Evolutionary conservation across 2,329 filamentous ascomycete genomes (phyloP).

Genomic region (Cladosporium sp.): DNA sequence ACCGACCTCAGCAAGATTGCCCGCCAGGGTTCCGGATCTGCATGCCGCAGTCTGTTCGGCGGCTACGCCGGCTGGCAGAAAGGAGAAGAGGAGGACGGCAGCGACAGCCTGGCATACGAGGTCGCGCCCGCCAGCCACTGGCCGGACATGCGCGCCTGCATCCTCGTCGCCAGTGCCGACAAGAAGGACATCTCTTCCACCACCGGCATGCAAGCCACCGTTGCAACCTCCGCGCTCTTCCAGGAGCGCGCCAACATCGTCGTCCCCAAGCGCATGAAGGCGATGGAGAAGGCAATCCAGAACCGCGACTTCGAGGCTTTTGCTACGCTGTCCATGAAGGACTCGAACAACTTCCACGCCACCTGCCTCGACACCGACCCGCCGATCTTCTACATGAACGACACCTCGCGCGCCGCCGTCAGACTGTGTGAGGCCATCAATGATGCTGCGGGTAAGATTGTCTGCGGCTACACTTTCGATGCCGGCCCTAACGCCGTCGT

Average conservation of each 20-base stretch:
- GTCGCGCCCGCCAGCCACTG: conserved; percentile 86
- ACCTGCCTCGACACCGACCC: conserved; percentile 92
- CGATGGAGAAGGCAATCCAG: conserved; percentile 76
- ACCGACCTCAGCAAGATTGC: conserved; percentile 83
- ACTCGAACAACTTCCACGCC: conserved; percentile 95
- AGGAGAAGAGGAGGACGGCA: conserved; percentile 68
- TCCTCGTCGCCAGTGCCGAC: conserved; percentile 84
- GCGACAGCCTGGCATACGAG: conserved; percentile 80
- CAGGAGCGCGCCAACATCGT: conserved; percentile 65
- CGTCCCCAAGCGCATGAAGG: conserved; percentile 74
- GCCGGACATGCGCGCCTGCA: conserved; percentile 88
- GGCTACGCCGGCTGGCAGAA: conserved; percentile 94
- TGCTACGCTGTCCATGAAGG: conserved; percentile 87
- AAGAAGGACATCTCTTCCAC: conserved; percentile 95
- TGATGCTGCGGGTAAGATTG: conserved; percentile 63
- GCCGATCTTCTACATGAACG: conserved; percentile 98
- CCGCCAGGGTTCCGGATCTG: conserved; percentile 87
- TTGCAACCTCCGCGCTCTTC: conserved; percentile 86
- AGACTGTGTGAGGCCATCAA: conserved; percentile 88
- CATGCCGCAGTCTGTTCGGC: conserved; percentile 87
- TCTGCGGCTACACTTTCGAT: conserved; percentile 96
- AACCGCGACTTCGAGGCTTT: conserved; percentile 78
- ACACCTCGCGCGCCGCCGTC: conserved; percentile 80
- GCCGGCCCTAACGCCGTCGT: conserved; percentile 95
- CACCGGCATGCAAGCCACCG: conserved; percentile 94